Evolutionary conservation across 2,329 filamentous ascomycete species (phyloP), one percentile per base, ranked within the genome.

Genomic region (Apiospora phragmitis): DNA sequence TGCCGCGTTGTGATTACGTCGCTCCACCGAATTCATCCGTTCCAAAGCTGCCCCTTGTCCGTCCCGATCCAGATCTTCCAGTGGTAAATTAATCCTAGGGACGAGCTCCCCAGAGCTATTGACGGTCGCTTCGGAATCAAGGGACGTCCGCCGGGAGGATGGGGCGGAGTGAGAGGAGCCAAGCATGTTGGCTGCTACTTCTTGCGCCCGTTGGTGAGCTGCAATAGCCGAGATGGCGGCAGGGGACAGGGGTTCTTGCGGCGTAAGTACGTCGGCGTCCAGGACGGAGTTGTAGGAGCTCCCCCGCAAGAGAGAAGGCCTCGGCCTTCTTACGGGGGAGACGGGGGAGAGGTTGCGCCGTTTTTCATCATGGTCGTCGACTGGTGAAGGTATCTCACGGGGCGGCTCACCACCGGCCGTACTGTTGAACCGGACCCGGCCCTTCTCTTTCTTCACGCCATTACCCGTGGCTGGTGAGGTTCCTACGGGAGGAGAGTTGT

Each of bases 351-450:
- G 75, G 16, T 55, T 67, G 69, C 59, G 62, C n/a, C 67, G 66
- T 32, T 47, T 41, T 38, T 65, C 41, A 75, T 69, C 11, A 73
- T 72, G 3, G 71, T 72, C n/a, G 35, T 65, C 62, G 42, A 70
- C 69, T 49, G 68, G 69, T 41, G 72, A 69, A n/a, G 75, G 68
- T 59, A 71, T 62, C 69, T 66, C 32, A 71, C 69, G 14, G 73
- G 77, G 66, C 75, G 79, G 71, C 72, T 79, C 51, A 74, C 79
- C 29, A 75, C 77, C 82, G 38, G 83, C 82, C 70, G 80, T 82
- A 77, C 84, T 86, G 75, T 86, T 86, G 73, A 86, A 86, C 8
- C 84, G 81, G 38, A 86, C 85, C 38, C 85, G 82, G 3, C 82
- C 83, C 73, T 85, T 86, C 72, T 86, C 84, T 67, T 80, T 83